Conservation (phyloP, 2,329 filamentous ascomycete genomes). For the Claviceps purpurea region DNA sequence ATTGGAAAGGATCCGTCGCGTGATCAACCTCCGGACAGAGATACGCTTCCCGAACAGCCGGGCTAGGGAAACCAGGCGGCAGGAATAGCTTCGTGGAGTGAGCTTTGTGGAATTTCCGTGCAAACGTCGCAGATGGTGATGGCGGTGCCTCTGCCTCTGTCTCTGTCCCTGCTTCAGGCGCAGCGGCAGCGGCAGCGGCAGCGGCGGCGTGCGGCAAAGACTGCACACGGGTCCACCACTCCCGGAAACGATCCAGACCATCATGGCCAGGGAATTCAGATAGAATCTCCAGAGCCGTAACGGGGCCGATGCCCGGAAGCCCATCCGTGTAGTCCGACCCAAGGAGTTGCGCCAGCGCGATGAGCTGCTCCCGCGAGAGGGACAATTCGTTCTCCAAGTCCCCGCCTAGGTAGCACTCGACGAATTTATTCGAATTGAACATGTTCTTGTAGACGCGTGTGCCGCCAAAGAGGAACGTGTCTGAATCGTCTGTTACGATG, state of each 20-base stretch:
- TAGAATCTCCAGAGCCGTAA: slow-evolving; percentile 86
- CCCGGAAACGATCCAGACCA: slow-evolving; percentile 60
- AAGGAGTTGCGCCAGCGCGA: slow-evolving; percentile 78
- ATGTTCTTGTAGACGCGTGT: slow-evolving; percentile 98
- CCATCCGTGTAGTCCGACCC: slow-evolving; percentile 95
- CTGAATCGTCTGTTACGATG: slow-evolving; percentile 93
- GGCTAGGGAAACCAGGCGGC: slow-evolving; percentile 63
- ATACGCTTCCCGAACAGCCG: slow-evolving; percentile 72
- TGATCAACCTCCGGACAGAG: slow-evolving; percentile 73
- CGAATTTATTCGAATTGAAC: slow-evolving; percentile 97
- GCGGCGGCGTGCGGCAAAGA: slow-evolving; percentile 37
- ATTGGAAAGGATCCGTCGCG: slow-evolving; percentile 69
- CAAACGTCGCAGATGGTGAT: slow-evolving; percentile 45
- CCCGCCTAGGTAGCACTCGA: slow-evolving; percentile 79
- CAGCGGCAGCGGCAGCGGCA: neutral
- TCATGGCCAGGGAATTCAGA: slow-evolving; percentile 62
- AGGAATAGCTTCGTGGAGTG: slow-evolving; percentile 80
- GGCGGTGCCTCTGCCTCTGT: slow-evolving; percentile 26
- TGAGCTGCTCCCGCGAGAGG: slow-evolving; percentile 73
- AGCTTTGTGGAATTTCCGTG: slow-evolving; percentile 66
- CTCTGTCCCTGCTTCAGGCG: neutral
- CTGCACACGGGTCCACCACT: slow-evolving; percentile 81
- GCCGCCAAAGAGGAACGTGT: slow-evolving; percentile 92
- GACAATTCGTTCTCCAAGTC: slow-evolving; percentile 86
- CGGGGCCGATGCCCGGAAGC: slow-evolving; percentile 77